Evolutionary conservation across 2,329 filamentous ascomycete genomes (phyloP), one percentile per base, ranked within the genome.

Genomic region (Beauveria asiatica): DNA sequence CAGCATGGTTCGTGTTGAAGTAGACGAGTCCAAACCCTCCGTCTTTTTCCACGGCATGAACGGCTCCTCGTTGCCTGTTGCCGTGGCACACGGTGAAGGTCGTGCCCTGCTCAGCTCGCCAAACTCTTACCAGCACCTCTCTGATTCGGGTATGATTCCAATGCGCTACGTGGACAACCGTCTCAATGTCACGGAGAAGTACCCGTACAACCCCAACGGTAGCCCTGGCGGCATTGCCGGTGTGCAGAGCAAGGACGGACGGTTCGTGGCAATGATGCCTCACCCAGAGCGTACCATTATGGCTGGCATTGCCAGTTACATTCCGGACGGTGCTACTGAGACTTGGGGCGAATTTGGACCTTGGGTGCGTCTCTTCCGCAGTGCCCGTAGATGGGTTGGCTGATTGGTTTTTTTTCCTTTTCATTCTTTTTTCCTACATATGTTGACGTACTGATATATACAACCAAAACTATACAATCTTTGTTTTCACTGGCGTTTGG

Each of bases 11-110:
- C 84, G 87, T 71, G 83, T 96, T 63, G 78, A 84, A 8, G 87
- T 92, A 62, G 79, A 85, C 42, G 75, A 77, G 66, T 62, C 65
- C 57, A 67, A 62, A 57, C 84, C 86, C 3, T 88, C 85, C n/a
- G 88, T 97, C 61, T 97, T 97, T 81, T 81, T 97, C 64, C 82
- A 93, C 73, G 90, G 89, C 68, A 96, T 97, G 92, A 75, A 84
- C 66, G 89, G 89, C 59, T 90, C 88, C 5, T 83, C 83, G 2
- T 80, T 97, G 7, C 92, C 92, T 37, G 94, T 97, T 63, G 90
- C 87, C 23, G 89, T 93, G 17, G 92, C 92, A 0, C 92, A 97
- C 75, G 92, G 92, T 53, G 93, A 99, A 74, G 94, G 94, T 16
- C 85, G 90, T 37, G 94, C 93, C 16, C 77, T 79, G 8, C 92